These are phyloP conservation scores for Arthrobotrys entomopaga DNA, from an alignment of 2,329 filamentous ascomycete genomes.

Conservation along the genomic window DNA sequence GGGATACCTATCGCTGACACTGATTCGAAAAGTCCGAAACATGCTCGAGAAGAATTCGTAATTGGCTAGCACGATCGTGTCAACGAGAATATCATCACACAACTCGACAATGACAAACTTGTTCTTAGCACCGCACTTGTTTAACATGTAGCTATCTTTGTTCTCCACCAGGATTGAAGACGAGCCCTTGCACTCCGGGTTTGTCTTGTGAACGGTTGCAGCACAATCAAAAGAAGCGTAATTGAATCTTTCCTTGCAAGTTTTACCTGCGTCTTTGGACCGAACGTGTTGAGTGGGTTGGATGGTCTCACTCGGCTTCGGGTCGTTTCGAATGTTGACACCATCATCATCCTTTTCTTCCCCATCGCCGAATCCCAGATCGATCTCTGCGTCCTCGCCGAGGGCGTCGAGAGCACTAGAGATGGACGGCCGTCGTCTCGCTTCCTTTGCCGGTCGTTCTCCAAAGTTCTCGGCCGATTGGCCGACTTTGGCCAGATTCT, in stretches of 20 bases:
- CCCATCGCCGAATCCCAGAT: conserved; percentile 71
- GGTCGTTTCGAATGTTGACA: conserved; percentile 56
- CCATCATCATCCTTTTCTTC: conserved; percentile 58
- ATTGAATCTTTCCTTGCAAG: conserved; percentile 96
- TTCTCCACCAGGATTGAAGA: conserved; percentile 93
- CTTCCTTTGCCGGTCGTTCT: conserved; percentile 67
- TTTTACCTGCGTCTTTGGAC: conserved; percentile 92
- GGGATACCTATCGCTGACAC: conserved; percentile 93
- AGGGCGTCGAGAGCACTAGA: conserved; percentile 78
- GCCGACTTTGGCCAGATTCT: conserved; percentile 85
- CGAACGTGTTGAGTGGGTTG: conserved; percentile 60
- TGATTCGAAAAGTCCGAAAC: conserved; percentile 88
- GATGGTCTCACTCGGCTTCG: conserved; percentile 57
- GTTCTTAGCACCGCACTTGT: conserved; percentile 84
- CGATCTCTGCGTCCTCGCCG: conserved; percentile 89
- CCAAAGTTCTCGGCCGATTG: conserved; percentile 77
- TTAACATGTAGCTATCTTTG: conserved; percentile 98
- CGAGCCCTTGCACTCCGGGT: conserved; percentile 83
- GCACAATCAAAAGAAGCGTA: conserved; percentile 98
- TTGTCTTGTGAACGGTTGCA: conserved; percentile 90
- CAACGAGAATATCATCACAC: conserved; percentile 85
- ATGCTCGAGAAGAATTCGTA: conserved; percentile 99
- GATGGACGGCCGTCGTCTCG: conserved; percentile 67
- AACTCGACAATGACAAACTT: conserved; percentile 96
- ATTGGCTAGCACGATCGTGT: conserved; percentile 96